Evolutionary conservation across 441 rosid species (phyloP).

Genomic region (Cnidoscolus chayamansa): DNA sequence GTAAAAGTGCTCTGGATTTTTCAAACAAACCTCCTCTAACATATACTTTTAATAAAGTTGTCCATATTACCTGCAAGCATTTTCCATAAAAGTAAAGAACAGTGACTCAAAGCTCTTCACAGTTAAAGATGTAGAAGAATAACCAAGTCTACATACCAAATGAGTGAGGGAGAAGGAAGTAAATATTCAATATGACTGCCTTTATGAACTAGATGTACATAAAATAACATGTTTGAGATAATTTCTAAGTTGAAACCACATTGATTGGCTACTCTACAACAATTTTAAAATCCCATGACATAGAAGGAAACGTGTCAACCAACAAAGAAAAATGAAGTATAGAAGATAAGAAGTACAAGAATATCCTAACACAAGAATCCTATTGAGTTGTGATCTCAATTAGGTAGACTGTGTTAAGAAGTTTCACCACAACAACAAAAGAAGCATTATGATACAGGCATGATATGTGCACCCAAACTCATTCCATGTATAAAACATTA

Average conservation of each 20-base stretch:
- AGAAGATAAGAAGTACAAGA: background rate
- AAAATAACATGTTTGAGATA: background rate
- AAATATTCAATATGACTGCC: background rate
- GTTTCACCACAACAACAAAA: background rate
- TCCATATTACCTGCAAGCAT: conserved; percentile 70
- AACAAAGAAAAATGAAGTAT: conserved; percentile 1
- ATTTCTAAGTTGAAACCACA: background rate
- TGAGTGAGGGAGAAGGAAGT: background rate
- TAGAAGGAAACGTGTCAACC: background rate
- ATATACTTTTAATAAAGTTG: conserved; percentile 82
- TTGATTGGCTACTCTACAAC: background rate
- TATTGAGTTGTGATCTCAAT: background rate
- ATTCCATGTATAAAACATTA: background rate
- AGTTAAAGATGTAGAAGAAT: background rate
- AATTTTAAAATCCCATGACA: background rate
- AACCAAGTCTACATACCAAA: background rate
- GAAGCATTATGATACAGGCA: background rate
- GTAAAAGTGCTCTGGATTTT: conserved; percentile 63
- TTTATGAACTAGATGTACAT: background rate
- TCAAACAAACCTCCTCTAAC: conserved; percentile 88
- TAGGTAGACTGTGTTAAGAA: background rate
- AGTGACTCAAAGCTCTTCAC: background rate
- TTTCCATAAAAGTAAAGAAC: conserved; percentile 21
- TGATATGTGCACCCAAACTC: background rate
- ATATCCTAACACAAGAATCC: background rate